Evolutionary conservation across 2,329 filamentous ascomycete genomes (phyloP).

Genomic region (Mollisiaceae sp.): DNA sequence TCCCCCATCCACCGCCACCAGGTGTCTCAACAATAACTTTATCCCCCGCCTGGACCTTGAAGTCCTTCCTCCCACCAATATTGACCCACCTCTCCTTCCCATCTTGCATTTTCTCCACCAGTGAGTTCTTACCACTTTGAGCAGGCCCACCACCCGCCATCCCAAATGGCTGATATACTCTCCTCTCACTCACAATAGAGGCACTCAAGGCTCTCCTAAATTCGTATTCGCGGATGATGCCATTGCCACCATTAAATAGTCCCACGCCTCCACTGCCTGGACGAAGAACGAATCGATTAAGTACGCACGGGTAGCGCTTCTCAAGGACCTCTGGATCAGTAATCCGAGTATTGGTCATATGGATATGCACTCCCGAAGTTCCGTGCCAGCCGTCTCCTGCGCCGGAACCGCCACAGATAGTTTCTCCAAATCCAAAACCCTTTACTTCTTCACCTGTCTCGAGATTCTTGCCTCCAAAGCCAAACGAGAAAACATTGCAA

Average conservation of each 20-base stretch:
- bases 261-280: constrained; percentile 66
- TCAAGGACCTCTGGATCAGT: constrained; percentile 82
- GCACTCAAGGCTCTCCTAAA: constrained; percentile 76
- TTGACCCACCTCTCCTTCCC: constrained; percentile 29
- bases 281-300: constrained; percentile 71
- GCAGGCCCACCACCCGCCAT: constrained; percentile 81
- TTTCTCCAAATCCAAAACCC: constrained; percentile 85
- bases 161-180: constrained; percentile 79
- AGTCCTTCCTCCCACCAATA: constrained; percentile 33
- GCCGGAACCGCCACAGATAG: constrained; percentile 76
- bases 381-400: constrained; percentile 76
- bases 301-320: constrained; percentile 72
- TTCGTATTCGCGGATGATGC: constrained; percentile 75
- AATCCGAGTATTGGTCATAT: constrained; percentile 88
- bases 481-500: constrained; percentile 81
- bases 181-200: constrained; percentile 76
- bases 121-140: constrained; percentile 78
- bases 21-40: constrained; percentile 34
- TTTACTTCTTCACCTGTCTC: constrained; percentile 59
- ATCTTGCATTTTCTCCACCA: constrained; percentile 62
- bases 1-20: constrained; percentile 36
- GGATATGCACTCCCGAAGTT: constrained; percentile 76
- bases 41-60: constrained; percentile 31
- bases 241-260: constrained; percentile 71
- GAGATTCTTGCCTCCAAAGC: constrained; percentile 67